A percentile compares a stretch with the other conserved stretches of the same genome.
phyloP scores from a whole-genome alignment of 768 basidiomycete species.

The Mycena haematopus region DNA sequence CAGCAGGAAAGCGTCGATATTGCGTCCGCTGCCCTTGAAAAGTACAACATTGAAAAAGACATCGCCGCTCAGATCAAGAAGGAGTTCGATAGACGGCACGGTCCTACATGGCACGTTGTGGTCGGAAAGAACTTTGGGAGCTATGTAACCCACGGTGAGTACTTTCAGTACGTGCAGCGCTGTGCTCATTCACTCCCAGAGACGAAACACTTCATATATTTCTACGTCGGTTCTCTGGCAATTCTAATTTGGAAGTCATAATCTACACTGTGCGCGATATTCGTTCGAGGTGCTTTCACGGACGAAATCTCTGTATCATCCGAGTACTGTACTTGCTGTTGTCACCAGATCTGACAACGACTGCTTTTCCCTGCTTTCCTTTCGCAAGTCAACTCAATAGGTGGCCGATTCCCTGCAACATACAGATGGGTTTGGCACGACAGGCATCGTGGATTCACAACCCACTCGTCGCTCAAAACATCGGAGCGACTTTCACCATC shows the following conservation, averaged over 20 bases:
- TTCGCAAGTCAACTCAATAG: background rate
- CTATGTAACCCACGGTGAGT: constrained; percentile 94
- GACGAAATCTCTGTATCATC: constrained; percentile 14
- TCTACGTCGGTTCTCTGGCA: constrained; percentile 92
- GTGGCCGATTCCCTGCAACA: too few species aligned
- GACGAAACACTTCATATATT: constrained; percentile 99
- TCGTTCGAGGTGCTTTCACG: constrained; percentile 3
- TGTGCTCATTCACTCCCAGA: constrained; percentile 53
- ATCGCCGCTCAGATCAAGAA: constrained; percentile 98
- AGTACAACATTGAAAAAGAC: constrained; percentile 96
- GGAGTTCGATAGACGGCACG: constrained; percentile 92
- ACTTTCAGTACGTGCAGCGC: constrained; percentile 5
- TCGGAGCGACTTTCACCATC: too few species aligned
- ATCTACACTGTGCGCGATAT: constrained; percentile 16
- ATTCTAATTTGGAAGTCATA: constrained; percentile 96
- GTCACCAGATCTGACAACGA: constrained; percentile 11
- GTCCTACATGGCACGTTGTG: constrained; percentile 97
- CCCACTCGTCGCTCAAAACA: too few species aligned
- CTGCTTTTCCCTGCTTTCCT: constrained; percentile 10
- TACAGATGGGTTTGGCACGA: too few species aligned
- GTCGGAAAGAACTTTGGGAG: constrained; percentile 99
- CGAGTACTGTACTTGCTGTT: constrained; percentile 21
- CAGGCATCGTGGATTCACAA: too few species aligned
- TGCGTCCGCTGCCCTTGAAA: constrained; percentile 83
- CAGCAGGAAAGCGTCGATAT: constrained; percentile 94